These are phyloP conservation scores for Aspergillus latus DNA, from an alignment of 2,329 filamentous ascomycete species.

Conservation along the genomic window DNA sequence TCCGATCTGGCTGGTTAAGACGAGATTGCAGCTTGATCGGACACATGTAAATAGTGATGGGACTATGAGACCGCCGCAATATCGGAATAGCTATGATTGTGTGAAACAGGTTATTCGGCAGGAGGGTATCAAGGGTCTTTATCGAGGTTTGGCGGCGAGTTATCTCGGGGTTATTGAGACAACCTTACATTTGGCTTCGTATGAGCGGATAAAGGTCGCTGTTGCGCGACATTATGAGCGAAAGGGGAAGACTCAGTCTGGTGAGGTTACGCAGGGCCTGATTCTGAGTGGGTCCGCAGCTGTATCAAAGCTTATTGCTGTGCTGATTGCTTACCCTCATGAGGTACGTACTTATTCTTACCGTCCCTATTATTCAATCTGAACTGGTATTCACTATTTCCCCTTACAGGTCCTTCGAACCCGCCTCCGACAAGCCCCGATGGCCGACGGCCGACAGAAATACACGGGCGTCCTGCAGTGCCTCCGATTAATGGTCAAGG, in stretches of 20 bases:
- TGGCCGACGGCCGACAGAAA: conserved; percentile 35
- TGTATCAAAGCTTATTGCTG: conserved; percentile 35
- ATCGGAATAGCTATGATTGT: conserved; percentile 66
- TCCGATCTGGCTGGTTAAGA: conserved; percentile 61
- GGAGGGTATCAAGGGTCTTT: conserved; percentile 83
- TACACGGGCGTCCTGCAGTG: conserved; percentile 39
- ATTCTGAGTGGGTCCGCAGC: conserved; percentile 34
- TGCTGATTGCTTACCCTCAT: conserved; percentile 37
- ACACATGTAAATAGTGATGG: conserved; percentile 28
- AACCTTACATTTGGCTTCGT: conserved; percentile 37
- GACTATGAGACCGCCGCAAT: conserved; percentile 34
- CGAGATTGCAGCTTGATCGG: conserved; percentile 58
- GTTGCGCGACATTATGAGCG: conserved; percentile 20
- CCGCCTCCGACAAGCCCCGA: conserved; percentile 36
- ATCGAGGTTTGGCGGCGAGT: conserved; percentile 81
- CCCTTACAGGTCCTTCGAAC: conserved; percentile 35
- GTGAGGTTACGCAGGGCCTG: conserved; percentile 20
- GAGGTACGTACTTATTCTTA: conserved; percentile 26
- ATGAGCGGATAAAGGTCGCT: conserved; percentile 36
- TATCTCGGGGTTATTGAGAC: conserved; percentile 40
- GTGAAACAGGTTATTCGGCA: conserved; percentile 72
- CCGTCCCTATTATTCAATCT: not conserved
- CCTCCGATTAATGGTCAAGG: conserved; percentile 34
- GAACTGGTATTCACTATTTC: not conserved
- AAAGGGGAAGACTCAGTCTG: conserved; percentile 15